Evolutionary conservation across 768 basidiomycete genomes (phyloP), one percentile per base, ranked within the genome.

Genomic region (Tylopilus balloui): DNA sequence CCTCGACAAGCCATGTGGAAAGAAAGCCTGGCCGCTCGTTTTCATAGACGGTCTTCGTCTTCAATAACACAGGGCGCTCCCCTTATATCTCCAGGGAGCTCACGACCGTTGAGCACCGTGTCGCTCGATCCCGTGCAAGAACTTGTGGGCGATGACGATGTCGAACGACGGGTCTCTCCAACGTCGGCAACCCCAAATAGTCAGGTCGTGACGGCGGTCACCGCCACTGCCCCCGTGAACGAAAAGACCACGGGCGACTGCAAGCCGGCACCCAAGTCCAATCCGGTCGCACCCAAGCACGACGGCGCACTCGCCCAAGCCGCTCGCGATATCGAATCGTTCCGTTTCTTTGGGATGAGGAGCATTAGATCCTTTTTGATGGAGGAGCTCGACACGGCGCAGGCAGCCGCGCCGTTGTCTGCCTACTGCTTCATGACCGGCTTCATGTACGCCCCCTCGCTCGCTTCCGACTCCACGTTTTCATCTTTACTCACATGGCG

Each of bases 361-460:
- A 50, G 8, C 4, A 11, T 66, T 7, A 34, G 32, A 9, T 21
- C 48, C 0, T 52, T 56, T 23, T 34, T 66, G n/a, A 48, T 52
- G 40, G 55, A 62, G 24, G 64, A 67, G 10, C 35, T 67, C 17
- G 65, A 67, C 24, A 50, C 51, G 11, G 27, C 54, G 14, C 58
- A 54, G 34, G 74, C 77, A 0, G 76, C 78, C 0, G 69, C 72
- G 3, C 84, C 81, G 3, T 64, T 87, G 54, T 72, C 80, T 2
- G 79, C 76, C 1, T 88, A 79, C 61, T 86, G 83, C 61, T 86
- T 86, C 65, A 87, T 88, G 85, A 87, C 85, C 3, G 86, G 86
- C 9, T 85, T 79, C 69, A 80, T 86, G 86, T 86, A 50, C 56
- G 84, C 71, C 12, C 9, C 19, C 8, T n/a, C 28, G 1, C 9